Evolutionary conservation across 306 rosid genomes (phyloP).

Genomic region (Sesbania bispinosa): DNA sequence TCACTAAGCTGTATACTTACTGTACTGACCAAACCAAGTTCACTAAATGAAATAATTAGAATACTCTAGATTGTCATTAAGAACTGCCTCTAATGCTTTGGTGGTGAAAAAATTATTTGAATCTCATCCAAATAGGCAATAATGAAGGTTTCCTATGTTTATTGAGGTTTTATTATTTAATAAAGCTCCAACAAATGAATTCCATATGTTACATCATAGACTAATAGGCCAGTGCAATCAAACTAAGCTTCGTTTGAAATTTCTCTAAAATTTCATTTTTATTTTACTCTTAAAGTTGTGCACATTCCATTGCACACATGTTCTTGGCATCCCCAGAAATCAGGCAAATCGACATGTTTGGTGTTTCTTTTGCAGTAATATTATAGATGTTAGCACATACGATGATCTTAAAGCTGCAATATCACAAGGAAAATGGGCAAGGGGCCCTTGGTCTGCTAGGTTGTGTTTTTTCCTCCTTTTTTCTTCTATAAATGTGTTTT

Average conservation of each 20-base stretch:
- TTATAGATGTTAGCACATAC: slow-evolving; percentile 81
- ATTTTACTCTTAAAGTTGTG: background rate
- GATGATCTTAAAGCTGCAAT: slow-evolving; percentile 87
- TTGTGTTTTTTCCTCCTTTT: slow-evolving; percentile 9
- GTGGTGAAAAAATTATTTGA: background rate
- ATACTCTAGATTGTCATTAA: background rate
- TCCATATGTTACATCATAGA: background rate
- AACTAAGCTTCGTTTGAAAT: background rate
- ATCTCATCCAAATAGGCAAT: background rate
- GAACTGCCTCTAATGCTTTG: background rate
- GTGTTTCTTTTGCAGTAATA: slow-evolving; percentile 56
- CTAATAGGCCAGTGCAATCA: background rate
- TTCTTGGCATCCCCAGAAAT: background rate
- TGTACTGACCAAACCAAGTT: background rate
- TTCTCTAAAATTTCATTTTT: background rate
- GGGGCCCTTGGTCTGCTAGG: slow-evolving; percentile 99
- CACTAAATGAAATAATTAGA: background rate
- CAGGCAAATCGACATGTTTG: slow-evolving; percentile 8
- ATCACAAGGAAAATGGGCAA: slow-evolving; percentile 94
- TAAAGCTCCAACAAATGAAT: background rate
- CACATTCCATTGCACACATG: slow-evolving; percentile 1
- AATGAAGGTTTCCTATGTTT: background rate
- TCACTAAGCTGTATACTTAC: background rate
- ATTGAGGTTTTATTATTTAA: background rate
- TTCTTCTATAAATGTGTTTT: background rate